These are phyloP conservation scores for Hibiscus mutabilis DNA, from an alignment of 345 rosid genomes.

Conservation along the genomic window DNA sequence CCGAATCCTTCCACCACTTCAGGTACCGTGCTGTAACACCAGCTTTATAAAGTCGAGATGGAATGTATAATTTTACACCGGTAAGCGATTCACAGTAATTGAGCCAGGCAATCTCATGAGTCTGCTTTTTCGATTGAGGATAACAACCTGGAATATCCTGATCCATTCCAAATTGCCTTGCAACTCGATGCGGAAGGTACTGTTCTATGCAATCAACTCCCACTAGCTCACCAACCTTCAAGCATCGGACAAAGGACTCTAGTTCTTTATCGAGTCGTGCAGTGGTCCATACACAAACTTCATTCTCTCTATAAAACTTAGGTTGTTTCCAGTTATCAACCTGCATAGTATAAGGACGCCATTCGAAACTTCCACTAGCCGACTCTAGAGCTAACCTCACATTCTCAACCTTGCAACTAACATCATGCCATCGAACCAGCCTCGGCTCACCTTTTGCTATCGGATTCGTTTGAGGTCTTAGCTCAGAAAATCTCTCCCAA, in stretches of 20 bases:
- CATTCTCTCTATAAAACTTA: slow-evolving; percentile 22
- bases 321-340: slow-evolving; percentile 7
- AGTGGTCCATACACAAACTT: slow-evolving; percentile 3
- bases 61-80: slow-evolving; percentile 25
- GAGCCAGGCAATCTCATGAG: slow-evolving; percentile 26
- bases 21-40: slow-evolving; percentile 27
- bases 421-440: neutral
- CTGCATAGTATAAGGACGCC: slow-evolving; percentile 23
- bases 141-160: slow-evolving; percentile 28
- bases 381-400: slow-evolving; percentile 18
- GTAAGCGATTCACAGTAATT: slow-evolving; percentile 26
- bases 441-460: neutral
- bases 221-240: slow-evolving; percentile 23
- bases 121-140: slow-evolving; percentile 2
- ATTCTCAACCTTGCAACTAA: neutral
- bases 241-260: slow-evolving; percentile 19
- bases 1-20: slow-evolving; percentile 41
- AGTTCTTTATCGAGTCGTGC: slow-evolving; percentile 17
- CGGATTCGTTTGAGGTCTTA: neutral
- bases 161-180: slow-evolving; percentile 35
- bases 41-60: slow-evolving; percentile 26
- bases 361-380: slow-evolving; percentile 16
- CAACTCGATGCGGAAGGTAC: slow-evolving; percentile 32
- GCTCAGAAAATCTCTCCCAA: neutral
- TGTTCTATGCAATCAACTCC: slow-evolving; percentile 25